These are phyloP conservation scores for Eutypella sp. DNA, from an alignment of 2,329 filamentous ascomycete species.

Conservation along the genomic window DNA sequence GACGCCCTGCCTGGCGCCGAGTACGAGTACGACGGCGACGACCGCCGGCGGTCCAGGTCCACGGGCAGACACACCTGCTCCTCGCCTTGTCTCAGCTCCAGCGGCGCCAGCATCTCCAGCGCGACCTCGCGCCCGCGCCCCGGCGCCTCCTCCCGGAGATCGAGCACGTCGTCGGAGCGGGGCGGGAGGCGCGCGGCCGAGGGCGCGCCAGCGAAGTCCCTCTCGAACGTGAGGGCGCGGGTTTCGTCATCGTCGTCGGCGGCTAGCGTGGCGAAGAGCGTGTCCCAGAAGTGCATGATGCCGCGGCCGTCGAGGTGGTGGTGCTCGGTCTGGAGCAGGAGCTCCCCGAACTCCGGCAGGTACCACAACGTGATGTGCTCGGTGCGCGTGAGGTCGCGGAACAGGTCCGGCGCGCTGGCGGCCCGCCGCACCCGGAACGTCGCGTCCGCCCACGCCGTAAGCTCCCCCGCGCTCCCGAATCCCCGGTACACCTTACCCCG, in stretches of 20 bases:
- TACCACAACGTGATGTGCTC: neutral
- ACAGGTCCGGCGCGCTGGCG: neutral
- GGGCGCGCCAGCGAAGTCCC: neutral
- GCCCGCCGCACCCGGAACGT: neutral
- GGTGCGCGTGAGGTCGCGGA: neutral
- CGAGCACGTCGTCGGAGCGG: conserved; percentile 1
- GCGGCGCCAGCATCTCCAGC: neutral
- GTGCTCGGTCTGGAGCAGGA: conserved; percentile 1
- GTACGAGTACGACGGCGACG: too few relatives aligned
- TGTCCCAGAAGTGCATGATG: neutral
- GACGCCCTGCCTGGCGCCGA: too few relatives aligned
- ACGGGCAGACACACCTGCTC: neutral
- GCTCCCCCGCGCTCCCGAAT: neutral
- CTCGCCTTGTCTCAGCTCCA: neutral
- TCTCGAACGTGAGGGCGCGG: too few relatives aligned
- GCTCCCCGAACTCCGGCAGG: neutral
- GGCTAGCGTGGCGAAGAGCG: neutral
- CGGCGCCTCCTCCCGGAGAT: neutral
- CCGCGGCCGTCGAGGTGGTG: neutral
- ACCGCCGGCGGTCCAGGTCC: neutral
- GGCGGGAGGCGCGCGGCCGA: neutral
- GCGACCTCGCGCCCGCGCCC: conserved; percentile 1
- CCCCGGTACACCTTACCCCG: neutral
- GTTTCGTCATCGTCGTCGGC: too few relatives aligned
- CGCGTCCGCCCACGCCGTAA: neutral